Evolutionary conservation across 108 stramenopile genomes (phyloP).

Genomic region (Cyclotella cryptica): DNA sequence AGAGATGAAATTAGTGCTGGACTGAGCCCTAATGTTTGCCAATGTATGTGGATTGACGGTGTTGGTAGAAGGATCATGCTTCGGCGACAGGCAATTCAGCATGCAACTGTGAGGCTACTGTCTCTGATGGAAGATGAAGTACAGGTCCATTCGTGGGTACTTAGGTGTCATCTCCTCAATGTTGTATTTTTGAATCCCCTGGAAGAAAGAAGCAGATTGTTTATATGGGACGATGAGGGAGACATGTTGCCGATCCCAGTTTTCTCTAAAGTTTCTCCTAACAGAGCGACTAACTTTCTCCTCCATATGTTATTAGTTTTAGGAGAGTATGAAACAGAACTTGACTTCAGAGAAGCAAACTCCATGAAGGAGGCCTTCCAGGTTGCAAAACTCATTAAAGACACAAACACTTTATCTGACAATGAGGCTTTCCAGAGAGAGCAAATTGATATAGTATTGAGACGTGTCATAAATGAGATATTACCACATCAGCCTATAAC

Average conservation of each 20-base stretch:
- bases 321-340: background rate
- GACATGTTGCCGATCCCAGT: background rate
- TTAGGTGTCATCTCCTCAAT: background rate
- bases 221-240: background rate
- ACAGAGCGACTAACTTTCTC: background rate
- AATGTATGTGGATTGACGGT: background rate
- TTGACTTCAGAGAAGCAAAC: background rate
- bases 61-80: background rate
- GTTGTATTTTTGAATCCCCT: background rate
- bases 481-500: constrained; percentile 24
- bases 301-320: background rate
- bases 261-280: background rate
- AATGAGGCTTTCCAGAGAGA: no score
- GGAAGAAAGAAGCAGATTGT: background rate
- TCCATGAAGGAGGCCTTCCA: background rate
- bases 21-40: background rate
- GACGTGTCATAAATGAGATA: no score
- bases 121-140: background rate
- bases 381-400: background rate
- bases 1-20: background rate
- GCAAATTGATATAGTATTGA: constrained; percentile 13
- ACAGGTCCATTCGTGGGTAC: background rate
- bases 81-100: background rate
- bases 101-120: background rate
- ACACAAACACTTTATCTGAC: no score